Base-by-base conservation (phyloP, 2,329 filamentous ascomycete genomes). In the Botryotinia narcissicola region DNA sequence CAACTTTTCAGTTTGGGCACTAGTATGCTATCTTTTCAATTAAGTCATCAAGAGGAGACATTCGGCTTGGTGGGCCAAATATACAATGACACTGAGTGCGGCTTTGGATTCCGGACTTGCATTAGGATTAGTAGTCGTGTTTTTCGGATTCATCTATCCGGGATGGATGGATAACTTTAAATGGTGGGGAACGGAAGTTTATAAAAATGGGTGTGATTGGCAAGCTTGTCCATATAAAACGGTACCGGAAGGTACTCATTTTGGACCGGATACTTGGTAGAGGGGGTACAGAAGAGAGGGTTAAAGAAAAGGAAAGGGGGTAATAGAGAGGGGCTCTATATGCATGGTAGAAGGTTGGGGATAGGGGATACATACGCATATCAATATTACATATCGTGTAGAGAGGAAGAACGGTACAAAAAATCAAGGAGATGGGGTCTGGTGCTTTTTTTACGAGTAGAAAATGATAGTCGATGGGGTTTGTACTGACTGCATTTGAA, bases 131-230 rank as follows among this genome's bases (percentile, higher is more conserved):
- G 90, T 97, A 16, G 88, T 95, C 6, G 90, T 96, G 40, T 97
- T 97, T 81, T 95, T 97, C 78, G 92, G 90, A 1, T 92, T 97
- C 76, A 87, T 96, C n/a, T 95, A 94, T 80, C 92, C 93, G 0
- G 92, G 92, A 0, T 89, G 87, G 85, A 92, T 91, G 84, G 87
- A 89, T 57, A 86, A 86, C 42, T 94, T 96, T 80, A 89, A 85
- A 73, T 97, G 93, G 94, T 97, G 93, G 94, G 94, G 94, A 0
- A 97, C 94, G 0, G 92, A 96, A 80, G 87, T 95, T 8, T 94
- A 94, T 81, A 95, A 94, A 82, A 86, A 90, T 81, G 93, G 93
- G 32, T 96, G 93, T 81, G 93, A 96, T 83, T 96, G 93, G 93
- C 86, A 90, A 80, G 93, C 92, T 61, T 96, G 93, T 81, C 83